These are phyloP conservation scores for Aspergillus brasiliensis DNA, from an alignment of 2,329 filamentous ascomycete genomes.

Conservation along the genomic window DNA sequence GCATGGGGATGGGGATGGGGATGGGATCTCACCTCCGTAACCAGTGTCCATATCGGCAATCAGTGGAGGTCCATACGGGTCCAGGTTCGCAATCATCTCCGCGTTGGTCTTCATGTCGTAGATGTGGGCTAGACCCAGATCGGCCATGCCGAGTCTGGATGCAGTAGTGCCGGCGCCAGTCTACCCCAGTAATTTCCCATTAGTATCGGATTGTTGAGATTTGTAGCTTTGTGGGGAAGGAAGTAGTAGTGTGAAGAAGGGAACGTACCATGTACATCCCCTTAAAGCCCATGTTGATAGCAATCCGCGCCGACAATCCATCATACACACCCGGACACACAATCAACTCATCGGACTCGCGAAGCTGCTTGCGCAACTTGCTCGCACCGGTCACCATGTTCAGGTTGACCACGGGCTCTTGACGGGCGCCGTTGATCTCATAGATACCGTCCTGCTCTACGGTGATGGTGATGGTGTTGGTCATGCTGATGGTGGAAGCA, in stretches of 20 bases:
- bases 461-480: constrained; percentile 34
- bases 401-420: constrained; percentile 32
- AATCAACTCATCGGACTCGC: constrained; percentile 41
- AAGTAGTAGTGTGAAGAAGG: background rate
- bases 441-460: constrained; percentile 37
- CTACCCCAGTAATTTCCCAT: constrained; percentile 33
- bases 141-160: constrained; percentile 63
- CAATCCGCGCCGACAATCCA: constrained; percentile 66
- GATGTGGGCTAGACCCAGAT: constrained; percentile 63
- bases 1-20: background rate
- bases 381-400: constrained; percentile 32
- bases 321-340: constrained; percentile 70
- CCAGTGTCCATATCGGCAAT: constrained; percentile 62
- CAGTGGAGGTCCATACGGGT: constrained; percentile 55
- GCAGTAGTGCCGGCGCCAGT: constrained; percentile 65
- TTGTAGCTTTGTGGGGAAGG: background rate
- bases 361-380: constrained; percentile 32
- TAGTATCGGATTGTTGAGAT: too few species aligned
- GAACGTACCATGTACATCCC: constrained; percentile 65
- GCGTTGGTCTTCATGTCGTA: constrained; percentile 66
- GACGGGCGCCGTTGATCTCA: constrained; percentile 31
- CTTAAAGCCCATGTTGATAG: constrained; percentile 64
- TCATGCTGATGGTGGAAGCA: constrained; percentile 23
- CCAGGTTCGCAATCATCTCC: constrained; percentile 65
- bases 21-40: constrained; percentile 50